A percentile compares a stretch with the other conserved stretches of the same genome.
phyloP scores from a whole-genome alignment of 768 basidiomycete genomes.

The Collybia sordida region DNA sequence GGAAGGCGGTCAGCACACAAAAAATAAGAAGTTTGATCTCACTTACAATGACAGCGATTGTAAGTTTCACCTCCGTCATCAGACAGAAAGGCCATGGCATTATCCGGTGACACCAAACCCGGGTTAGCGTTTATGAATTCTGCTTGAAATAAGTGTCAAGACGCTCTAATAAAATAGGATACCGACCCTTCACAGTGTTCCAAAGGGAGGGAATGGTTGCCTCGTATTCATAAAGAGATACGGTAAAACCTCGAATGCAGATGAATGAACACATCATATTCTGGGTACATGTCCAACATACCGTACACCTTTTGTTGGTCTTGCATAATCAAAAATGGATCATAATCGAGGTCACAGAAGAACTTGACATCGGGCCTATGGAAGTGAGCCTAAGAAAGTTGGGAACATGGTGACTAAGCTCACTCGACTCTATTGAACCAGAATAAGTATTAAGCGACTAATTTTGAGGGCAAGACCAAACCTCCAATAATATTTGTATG shows the following conservation, averaged over 20 bases:
- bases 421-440: conserved; percentile 42
- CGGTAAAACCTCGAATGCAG: conserved; percentile 65
- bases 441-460: neutral
- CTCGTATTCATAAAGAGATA: conserved; percentile 81
- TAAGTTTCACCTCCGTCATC: conserved; percentile 74
- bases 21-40: conserved; percentile 3
- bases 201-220: conserved; percentile 88
- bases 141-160: conserved; percentile 22
- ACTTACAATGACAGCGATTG: conserved; percentile 73
- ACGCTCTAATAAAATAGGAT: no score
- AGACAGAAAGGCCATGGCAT: conserved; percentile 80
- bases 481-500: conserved; percentile 88
- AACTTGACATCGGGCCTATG: conserved; percentile 79
- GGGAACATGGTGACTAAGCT: conserved; percentile 14
- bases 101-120: conserved; percentile 59
- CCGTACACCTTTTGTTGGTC: conserved; percentile 86
- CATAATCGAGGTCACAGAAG: conserved; percentile 85
- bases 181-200: conserved; percentile 67
- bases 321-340: conserved; percentile 89
- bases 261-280: neutral
- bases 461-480: conserved; percentile 15
- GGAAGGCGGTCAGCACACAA: conserved; percentile 4
- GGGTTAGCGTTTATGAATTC: conserved; percentile 74
- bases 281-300: conserved; percentile 18
- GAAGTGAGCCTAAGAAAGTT: conserved; percentile 5